Conservation (phyloP, 805 yeast species). For the Starmerella vitae region DNA sequence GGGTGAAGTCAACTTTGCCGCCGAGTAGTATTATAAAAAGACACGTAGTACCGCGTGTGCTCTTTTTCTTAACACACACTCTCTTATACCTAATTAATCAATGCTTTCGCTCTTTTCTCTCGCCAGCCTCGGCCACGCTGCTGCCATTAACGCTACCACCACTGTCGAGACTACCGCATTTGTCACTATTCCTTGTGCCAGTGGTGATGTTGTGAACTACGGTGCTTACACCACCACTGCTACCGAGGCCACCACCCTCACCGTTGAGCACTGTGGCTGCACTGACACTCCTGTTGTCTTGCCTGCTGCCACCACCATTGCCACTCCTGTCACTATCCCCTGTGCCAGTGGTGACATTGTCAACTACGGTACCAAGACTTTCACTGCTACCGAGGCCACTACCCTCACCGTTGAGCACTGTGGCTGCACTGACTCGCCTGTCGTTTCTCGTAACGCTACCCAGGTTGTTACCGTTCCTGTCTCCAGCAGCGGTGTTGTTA, state of each 20-base stretch:
- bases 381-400: constrained; percentile 6
- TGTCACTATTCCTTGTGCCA: constrained; percentile 16
- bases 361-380: constrained; percentile 13
- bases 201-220: constrained; percentile 15
- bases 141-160: constrained; percentile 14
- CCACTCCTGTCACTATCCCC: constrained; percentile 14
- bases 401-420: constrained; percentile 10
- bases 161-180: constrained; percentile 11
- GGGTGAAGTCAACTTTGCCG: neutral
- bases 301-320: constrained; percentile 12
- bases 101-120: constrained; percentile 6
- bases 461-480: constrained; percentile 14
- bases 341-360: constrained; percentile 15
- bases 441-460: constrained; percentile 12
- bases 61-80: neutral
- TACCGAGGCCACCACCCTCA: constrained; percentile 6
- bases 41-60: neutral
- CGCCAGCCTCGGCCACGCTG: constrained; percentile 14
- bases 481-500: constrained; percentile 12
- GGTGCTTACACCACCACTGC: constrained; percentile 11
- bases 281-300: constrained; percentile 10
- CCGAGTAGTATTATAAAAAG: neutral
- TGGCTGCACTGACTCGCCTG: constrained; percentile 9
- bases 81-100: neutral
- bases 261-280: constrained; percentile 11